A percentile compares a stretch with the other conserved stretches of the same genome.
Conservation (phyloP, 371 early-diverging fungal genomes). For the Mucor indicus region DNA sequence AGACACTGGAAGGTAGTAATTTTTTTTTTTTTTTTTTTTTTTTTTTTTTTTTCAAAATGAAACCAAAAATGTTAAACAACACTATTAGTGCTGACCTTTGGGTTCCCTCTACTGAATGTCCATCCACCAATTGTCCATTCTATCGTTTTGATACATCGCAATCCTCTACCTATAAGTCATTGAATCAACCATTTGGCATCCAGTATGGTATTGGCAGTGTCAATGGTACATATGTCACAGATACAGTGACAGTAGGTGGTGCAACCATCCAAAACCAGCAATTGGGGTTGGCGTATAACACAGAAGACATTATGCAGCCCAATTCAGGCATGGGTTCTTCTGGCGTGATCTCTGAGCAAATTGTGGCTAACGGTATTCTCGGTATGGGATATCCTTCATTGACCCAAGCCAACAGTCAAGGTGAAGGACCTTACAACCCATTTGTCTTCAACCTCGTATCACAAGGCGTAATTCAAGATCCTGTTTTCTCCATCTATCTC, state of each 20-base stretch:
- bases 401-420: constrained; percentile 34
- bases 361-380: constrained; percentile 42
- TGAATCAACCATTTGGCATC: constrained; percentile 23
- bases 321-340: constrained; percentile 21
- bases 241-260: constrained; percentile 29
- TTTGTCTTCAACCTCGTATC: constrained; percentile 42
- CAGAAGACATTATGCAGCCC: constrained; percentile 29
- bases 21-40: too few relatives aligned
- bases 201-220: constrained; percentile 44
- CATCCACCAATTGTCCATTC: constrained; percentile 26
- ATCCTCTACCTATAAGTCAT: constrained; percentile 30
- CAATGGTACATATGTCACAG: constrained; percentile 36
- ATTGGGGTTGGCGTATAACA: constrained; percentile 38
- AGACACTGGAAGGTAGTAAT: constrained; percentile 38
- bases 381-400: constrained; percentile 46
- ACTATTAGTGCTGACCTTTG: constrained; percentile 36
- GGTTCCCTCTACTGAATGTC: constrained; percentile 36
- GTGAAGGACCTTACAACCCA: constrained; percentile 33
- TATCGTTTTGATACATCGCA: constrained; percentile 28
- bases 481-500: constrained; percentile 43
- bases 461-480: constrained; percentile 32
- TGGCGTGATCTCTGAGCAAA: constrained; percentile 20
- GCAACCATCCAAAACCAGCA: constrained; percentile 38
- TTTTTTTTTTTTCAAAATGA: background rate
- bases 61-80: too few relatives aligned